Percentiles rank a stretch among this genome's conserved stretches.
Conservation (phyloP, 1,284 basidiomycete species). For the Leccinum laetum region DNA sequence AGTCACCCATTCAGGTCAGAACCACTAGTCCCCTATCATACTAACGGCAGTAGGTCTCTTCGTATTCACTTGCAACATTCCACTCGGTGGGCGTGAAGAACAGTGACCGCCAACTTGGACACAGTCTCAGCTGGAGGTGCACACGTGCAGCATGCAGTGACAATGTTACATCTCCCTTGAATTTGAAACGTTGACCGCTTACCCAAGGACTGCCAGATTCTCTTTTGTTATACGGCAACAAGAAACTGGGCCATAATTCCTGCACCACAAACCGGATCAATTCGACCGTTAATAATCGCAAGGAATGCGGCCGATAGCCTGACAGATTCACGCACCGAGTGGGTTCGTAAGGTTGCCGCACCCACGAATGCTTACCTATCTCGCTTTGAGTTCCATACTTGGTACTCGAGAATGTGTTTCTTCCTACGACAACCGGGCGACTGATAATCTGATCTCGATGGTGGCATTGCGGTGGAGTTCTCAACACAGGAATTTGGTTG, state of each 20-base stretch:
- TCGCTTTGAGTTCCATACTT: conserved; percentile 12
- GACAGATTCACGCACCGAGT: neutral
- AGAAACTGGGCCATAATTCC: neutral
- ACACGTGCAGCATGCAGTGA: neutral
- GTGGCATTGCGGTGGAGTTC: conserved; percentile 11
- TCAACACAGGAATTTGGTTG: neutral
- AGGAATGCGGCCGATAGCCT: conserved; percentile 3
- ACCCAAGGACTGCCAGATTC: neutral
- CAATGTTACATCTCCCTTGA: neutral
- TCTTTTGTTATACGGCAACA: neutral
- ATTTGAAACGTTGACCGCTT: neutral
- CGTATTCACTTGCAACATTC: neutral
- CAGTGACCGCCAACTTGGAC: neutral
- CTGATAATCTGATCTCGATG: conserved; percentile 2
- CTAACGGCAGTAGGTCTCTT: neutral
- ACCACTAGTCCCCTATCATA: neutral
- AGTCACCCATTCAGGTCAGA: neutral
- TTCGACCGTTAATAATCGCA: conserved; percentile 1
- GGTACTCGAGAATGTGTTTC: neutral
- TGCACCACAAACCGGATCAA: neutral
- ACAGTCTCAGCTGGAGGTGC: neutral
- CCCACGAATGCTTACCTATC: conserved; percentile 1
- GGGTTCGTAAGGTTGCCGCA: neutral
- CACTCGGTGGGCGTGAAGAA: neutral
- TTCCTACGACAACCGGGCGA: neutral